Evolutionary conservation across 2,329 filamentous ascomycete species (phyloP).

Genomic region (Penicillium hordei): DNA sequence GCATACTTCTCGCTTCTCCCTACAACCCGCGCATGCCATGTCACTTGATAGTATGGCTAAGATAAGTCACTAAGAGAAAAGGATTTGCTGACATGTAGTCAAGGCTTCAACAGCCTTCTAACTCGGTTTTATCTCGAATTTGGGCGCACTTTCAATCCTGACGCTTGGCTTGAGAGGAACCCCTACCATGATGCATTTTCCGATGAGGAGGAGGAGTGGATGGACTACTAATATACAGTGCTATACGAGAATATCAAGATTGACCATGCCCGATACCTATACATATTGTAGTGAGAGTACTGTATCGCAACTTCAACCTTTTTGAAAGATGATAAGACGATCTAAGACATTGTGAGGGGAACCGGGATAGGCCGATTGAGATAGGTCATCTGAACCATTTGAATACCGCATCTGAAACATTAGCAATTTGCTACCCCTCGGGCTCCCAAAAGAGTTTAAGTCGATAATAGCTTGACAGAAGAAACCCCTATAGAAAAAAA

Average conservation of each 20-base stretch:
- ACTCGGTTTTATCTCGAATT: neutral
- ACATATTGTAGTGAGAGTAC: no score
- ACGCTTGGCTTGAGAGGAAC: neutral
- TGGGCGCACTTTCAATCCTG: neutral
- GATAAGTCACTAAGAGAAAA: neutral
- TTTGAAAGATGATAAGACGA: neutral
- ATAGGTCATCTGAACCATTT: neutral
- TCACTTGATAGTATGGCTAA: neutral
- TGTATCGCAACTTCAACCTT: neutral
- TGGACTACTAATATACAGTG: neutral
- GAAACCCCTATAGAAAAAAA: no score
- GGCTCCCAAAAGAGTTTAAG: conserved; percentile 3
- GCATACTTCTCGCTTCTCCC: neutral
- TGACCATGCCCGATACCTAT: neutral
- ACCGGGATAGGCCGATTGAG: neutral
- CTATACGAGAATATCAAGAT: neutral
- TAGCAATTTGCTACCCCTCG: neutral
- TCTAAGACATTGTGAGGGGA: neutral
- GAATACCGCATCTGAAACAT: neutral
- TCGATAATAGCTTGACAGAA: no score
- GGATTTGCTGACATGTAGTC: neutral
- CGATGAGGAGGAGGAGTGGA: neutral
- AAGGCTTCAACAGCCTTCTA: neutral
- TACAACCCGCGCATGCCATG: neutral
- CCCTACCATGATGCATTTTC: neutral